Evolutionary conservation across 2,329 filamentous ascomycete species (phyloP), one percentile per base, ranked within the genome.

Genomic region (Orbilia oligospora): DNA sequence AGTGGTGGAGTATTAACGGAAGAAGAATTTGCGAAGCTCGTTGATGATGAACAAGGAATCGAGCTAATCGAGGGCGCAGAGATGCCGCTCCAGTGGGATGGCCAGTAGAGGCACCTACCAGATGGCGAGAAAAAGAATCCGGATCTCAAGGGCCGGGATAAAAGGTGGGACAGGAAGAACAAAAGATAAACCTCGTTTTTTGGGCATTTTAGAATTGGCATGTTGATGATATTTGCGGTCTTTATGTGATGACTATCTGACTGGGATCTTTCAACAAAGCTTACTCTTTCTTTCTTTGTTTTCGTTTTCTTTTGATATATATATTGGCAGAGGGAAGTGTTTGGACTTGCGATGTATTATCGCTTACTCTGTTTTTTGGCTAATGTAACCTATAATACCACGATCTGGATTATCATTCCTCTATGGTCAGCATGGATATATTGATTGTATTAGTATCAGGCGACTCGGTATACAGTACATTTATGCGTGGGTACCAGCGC

Each of bases 11-110:
- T 90, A 75, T 86, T 88, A 18, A 86, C 87, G 0, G 88, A 90
- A 80, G 88, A 90, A 80, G 86, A 86, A 51, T 89, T 90, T 80
- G 89, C 90, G 84, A 86, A 84, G 71, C 88, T 90, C 81, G 88
- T 90, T 81, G 87, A 89, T 41, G 81, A 82, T 53, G 81, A 81
- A 64, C 75, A 80, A 58, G 73, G 73, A 38, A 63, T 77, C 30
- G 73, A 77, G n/a, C 46, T 77, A 41, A 77, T 77, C 33, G 73
- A 77, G 53, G 73, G 73, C 5, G 73, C 67, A 14, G 73, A 77
- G 30, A 68, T 77, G 67, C 73, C 73, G 18, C 36, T 77, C n/a
- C 73, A 77, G 38, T 77, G 73, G 73, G 73, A 77, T 46, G 73
- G 73, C 18, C 73, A 77, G 53, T 77, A 66, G 27, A 63, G 24